Evolutionary conservation across 139 green algal species (phyloP).

Genomic region (Tetraselmis striata): DNA sequence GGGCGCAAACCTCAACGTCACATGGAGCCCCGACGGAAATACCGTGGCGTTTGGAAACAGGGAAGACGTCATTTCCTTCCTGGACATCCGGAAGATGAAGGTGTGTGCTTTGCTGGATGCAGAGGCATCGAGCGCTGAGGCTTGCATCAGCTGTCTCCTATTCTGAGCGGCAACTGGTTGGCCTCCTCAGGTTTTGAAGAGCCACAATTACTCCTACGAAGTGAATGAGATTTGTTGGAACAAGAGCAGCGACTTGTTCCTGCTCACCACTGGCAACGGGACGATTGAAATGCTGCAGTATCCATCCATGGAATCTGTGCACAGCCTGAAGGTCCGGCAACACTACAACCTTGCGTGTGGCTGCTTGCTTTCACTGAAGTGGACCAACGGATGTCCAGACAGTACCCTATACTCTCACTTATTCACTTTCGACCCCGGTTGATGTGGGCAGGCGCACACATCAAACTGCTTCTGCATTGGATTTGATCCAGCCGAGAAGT

Average conservation of each 20-base stretch:
- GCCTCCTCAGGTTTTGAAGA: neutral
- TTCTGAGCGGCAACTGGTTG: no score
- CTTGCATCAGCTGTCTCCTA: no score
- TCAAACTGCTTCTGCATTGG: neutral
- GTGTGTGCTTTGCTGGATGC: slow-evolving; percentile 4
- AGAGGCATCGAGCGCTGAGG: no score
- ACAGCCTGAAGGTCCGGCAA: neutral
- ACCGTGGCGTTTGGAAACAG: slow-evolving; percentile 1
- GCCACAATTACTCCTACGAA: neutral
- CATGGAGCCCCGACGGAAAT: neutral
- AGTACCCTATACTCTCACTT: no score
- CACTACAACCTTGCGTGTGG: no score
- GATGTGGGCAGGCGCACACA: slow-evolving; percentile 3
- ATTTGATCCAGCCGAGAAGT: neutral
- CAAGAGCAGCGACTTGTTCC: neutral
- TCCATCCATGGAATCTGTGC: neutral
- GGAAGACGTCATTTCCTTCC: slow-evolving; percentile 3
- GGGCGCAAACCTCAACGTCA: neutral
- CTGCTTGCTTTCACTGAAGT: no score
- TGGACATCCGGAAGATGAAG: slow-evolving; percentile 2
- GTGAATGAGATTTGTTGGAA: slow-evolving; percentile 7
- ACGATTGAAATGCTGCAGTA: slow-evolving; percentile 2
- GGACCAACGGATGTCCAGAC: no score
- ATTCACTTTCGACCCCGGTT: neutral
- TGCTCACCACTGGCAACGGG: slow-evolving; percentile 1